Evolutionary conservation across 2,329 filamentous ascomycete species (phyloP).

Genomic region (Aspergillus sp.): DNA sequence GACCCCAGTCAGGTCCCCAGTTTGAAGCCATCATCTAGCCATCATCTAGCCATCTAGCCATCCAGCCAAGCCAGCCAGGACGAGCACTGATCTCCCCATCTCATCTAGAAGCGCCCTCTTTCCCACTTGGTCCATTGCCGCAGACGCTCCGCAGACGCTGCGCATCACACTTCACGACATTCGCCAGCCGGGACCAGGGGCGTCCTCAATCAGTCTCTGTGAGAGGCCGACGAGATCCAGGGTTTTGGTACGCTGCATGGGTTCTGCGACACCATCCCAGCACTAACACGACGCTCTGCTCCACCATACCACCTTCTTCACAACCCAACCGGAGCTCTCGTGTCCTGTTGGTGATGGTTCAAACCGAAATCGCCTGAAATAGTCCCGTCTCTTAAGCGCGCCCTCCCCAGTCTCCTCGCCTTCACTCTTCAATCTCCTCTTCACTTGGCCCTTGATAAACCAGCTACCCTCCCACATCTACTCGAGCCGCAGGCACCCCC

Average conservation of each 20-base stretch:
- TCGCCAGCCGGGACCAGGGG: conserved; percentile 20
- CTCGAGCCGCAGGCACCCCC: background rate
- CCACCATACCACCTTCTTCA: conserved; percentile 12
- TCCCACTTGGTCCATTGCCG: conserved; percentile 12
- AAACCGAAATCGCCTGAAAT: conserved; percentile 10
- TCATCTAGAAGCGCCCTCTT: background rate
- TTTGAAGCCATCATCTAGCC: no score
- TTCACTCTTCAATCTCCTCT: background rate
- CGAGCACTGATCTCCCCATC: background rate
- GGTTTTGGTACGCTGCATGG: conserved; percentile 26
- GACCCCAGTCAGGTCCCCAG: no score
- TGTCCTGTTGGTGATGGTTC: conserved; percentile 20
- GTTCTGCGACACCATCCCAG: conserved; percentile 22
- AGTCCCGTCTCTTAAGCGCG: conserved; percentile 7
- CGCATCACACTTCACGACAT: conserved; percentile 18
- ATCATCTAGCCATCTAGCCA: no score
- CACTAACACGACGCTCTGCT: conserved; percentile 14
- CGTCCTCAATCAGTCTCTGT: conserved; percentile 18
- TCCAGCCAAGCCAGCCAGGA: background rate
- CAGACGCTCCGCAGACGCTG: conserved; percentile 19
- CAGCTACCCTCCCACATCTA: background rate
- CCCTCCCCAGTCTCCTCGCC: conserved; percentile 1
- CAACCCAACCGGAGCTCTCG: conserved; percentile 20
- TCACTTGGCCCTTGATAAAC: background rate
- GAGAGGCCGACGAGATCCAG: conserved; percentile 21